phyloP scores from a whole-genome alignment of 2,329 filamentous ascomycete species.

The Juglanconis sp. region DNA sequence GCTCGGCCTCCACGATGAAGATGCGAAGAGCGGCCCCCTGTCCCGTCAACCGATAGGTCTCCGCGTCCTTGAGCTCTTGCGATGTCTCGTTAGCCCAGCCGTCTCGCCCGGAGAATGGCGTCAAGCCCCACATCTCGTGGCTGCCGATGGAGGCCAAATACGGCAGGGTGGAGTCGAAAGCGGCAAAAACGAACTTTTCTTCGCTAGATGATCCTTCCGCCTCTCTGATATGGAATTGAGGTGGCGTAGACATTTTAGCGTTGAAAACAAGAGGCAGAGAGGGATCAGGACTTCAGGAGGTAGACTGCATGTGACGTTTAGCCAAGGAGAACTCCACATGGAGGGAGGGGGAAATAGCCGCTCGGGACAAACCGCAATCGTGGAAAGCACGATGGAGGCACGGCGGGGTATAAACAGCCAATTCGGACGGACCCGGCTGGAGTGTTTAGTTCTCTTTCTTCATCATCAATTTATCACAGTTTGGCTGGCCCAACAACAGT shows the following conservation, averaged over 20 bases:
- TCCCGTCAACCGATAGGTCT: background rate
- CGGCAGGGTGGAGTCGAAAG: background rate
- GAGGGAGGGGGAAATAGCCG: no score
- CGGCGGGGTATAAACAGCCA: no score
- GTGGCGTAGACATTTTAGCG: background rate
- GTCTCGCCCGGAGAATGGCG: background rate
- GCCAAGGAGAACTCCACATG: no score
- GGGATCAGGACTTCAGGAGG: no score
- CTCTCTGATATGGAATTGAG: background rate
- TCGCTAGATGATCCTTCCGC: background rate
- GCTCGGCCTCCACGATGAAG: background rate
- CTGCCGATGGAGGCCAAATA: slow-evolving; percentile 6
- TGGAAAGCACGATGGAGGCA: no score
- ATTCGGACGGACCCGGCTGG: no score
- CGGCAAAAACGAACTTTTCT: background rate
- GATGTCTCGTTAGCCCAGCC: background rate
- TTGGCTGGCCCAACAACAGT: no score
- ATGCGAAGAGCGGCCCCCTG: background rate
- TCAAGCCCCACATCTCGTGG: background rate
- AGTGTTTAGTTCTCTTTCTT: no score
- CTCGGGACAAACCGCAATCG: no score
- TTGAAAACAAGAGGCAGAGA: background rate
- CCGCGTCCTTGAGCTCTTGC: background rate
- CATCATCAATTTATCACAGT: no score
- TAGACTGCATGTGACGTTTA: no score